These are phyloP conservation scores for Priceomyces fermenticarens DNA, from an alignment of 805 yeast species.

Conservation along the genomic window DNA sequence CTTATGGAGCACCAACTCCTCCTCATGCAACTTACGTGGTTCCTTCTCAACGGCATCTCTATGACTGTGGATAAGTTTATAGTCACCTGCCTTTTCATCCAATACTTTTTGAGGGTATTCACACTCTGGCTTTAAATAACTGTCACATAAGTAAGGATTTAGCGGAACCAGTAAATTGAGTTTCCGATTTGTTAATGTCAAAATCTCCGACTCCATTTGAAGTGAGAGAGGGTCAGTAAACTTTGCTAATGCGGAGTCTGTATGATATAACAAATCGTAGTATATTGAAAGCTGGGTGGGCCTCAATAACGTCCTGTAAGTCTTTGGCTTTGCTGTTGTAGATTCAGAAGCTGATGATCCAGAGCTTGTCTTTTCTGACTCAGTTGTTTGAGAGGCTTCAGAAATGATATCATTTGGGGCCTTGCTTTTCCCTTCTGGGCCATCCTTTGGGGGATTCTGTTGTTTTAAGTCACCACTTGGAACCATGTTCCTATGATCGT, in stretches of 20 bases:
- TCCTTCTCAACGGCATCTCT: slow-evolving; percentile 29
- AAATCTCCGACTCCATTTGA: slow-evolving; percentile 83
- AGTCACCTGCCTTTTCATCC: slow-evolving; percentile 32
- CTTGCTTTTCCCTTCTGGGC: neutral
- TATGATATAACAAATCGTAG: slow-evolving; percentile 80
- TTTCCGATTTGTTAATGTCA: slow-evolving; percentile 75
- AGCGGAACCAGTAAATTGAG: slow-evolving; percentile 70
- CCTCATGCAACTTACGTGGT: slow-evolving; percentile 39
- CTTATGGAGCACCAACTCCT: slow-evolving; percentile 53
- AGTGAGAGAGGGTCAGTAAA: slow-evolving; percentile 78
- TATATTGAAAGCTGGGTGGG: slow-evolving; percentile 81
- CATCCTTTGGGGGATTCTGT: neutral
- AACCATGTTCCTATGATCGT: slow-evolving; percentile 69
- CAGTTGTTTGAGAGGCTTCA: neutral
- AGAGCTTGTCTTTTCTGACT: slow-evolving; percentile 7
- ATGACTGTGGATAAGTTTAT: slow-evolving; percentile 26
- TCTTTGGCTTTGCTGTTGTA: slow-evolving; percentile 52
- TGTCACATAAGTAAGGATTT: slow-evolving; percentile 58
- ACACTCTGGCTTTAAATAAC: slow-evolving; percentile 46
- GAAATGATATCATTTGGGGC: slow-evolving; percentile 2
- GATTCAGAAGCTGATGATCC: slow-evolving; percentile 1
- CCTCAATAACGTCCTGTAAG: slow-evolving; percentile 71
- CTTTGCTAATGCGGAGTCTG: slow-evolving; percentile 70
- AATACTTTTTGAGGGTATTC: slow-evolving; percentile 47
- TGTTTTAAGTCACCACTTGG: slow-evolving; percentile 4